A percentile compares a stretch with the other conserved stretches of the same genome.
phyloP scores from a whole-genome alignment of 2,329 filamentous ascomycete species.

The Penicillium fuscoglaucum region DNA sequence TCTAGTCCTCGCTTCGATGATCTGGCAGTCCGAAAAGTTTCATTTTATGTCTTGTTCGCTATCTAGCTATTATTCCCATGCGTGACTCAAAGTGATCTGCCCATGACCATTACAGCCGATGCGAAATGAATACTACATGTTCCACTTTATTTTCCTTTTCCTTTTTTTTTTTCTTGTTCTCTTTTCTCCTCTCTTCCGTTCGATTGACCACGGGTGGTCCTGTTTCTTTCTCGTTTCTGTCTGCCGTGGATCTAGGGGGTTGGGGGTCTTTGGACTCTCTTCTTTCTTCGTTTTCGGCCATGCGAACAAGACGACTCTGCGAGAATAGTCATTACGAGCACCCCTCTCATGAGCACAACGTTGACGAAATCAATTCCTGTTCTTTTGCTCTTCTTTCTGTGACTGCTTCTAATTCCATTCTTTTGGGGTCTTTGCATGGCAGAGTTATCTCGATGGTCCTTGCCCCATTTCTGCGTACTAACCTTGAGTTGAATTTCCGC shows the following conservation, averaged over 20 bases:
- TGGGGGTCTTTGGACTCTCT: slow-evolving; percentile 1
- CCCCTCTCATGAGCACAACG: slow-evolving; percentile 10
- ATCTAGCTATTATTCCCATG: slow-evolving; percentile 37
- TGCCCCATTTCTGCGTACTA: slow-evolving; percentile 2
- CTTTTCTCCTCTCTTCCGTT: slow-evolving; percentile 7
- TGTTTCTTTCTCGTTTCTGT: slow-evolving; percentile 18
- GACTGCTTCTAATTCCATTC: slow-evolving; percentile 5
- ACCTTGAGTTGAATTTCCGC: slow-evolving; percentile 4
- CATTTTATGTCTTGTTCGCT: slow-evolving; percentile 27
- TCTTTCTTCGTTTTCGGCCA: slow-evolving; percentile 6
- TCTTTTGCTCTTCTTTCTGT: slow-evolving; percentile 3
- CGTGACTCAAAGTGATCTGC: slow-evolving; percentile 37
- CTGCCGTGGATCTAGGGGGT: slow-evolving; percentile 10
- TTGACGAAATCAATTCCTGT: slow-evolving; percentile 11
- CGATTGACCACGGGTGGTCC: slow-evolving; percentile 16
- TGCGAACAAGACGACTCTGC: slow-evolving; percentile 16
- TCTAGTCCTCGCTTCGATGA: slow-evolving; percentile 38
- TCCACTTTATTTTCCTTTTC: slow-evolving; percentile 10
- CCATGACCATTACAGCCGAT: slow-evolving; percentile 38
- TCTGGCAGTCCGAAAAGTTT: slow-evolving; percentile 43
- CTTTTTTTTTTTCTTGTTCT: slow-evolving; percentile 2
- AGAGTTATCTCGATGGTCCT: slow-evolving; percentile 2
- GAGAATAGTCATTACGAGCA: slow-evolving; percentile 18
- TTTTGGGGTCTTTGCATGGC: slow-evolving; percentile 5
- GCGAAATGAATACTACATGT: slow-evolving; percentile 33